Evolutionary conservation across 2,329 filamentous ascomycete genomes (phyloP), one percentile per base, ranked within the genome.

Genomic region (Arthrinium puccinioides): DNA sequence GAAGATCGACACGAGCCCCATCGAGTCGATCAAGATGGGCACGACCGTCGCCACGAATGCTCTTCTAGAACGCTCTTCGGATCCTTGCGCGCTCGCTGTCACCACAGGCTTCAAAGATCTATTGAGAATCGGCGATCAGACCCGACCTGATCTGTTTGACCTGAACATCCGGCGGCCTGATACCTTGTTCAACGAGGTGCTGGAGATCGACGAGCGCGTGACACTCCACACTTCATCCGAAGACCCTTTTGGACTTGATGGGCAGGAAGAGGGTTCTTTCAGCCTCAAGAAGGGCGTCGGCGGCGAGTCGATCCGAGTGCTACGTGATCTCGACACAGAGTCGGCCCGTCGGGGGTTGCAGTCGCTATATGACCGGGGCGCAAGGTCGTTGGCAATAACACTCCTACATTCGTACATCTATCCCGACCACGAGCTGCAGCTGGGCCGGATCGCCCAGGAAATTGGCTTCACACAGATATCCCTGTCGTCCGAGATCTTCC

Each of bases 391-490:
- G 0, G 63, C 62, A 4, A 76, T 87, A 2, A 82, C 78, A 40
- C 63, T 87, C 37, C 81, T 86, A 67, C 84, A 89, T 51, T 80
- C 80, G 8, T 88, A 88, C 50, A 81, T 78, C 2, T 84, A 75
- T 49, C 79, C 77, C 4, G 67, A 72, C 21, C 80, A 84, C 43
- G 81, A 85, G 51, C 69, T 72, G 3, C 49, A 79, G 14, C 66
- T 84, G 11, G 78, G 77, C 9, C 69, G 66, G 46, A 60, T 84
- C 19, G 81, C 80, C 1, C 66, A 62, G 9, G 43, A 50, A 14
- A 30, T 50, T 15, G 47, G 47, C 0, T 51, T 51, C 21, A 26
- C 36, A 5, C 40, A 46, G 9, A 39, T 51, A 23, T 47, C 49
- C 9, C 44, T 40, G 9, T 50, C 49, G 11, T 49, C 46, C 16